These are phyloP conservation scores for Filosporella fistucella DNA, from an alignment of 495 filamentous ascomycete genomes.

Conservation along the genomic window DNA sequence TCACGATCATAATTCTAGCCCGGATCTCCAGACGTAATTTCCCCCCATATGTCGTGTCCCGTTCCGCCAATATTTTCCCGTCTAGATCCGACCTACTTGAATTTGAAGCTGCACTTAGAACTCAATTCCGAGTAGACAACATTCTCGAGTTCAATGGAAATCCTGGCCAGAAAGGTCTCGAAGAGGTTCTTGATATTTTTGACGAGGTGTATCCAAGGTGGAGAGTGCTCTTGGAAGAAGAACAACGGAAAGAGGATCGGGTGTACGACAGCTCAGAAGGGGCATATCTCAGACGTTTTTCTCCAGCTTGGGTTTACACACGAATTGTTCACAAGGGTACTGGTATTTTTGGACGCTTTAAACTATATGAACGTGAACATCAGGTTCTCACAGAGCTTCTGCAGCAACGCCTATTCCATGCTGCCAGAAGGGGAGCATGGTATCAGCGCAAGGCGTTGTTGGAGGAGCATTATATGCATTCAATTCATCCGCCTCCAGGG, in stretches of 20 bases:
- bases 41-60: conserved; percentile 83
- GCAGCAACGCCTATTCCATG: conserved; percentile 76
- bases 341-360: conserved; percentile 76
- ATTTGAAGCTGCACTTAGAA: conserved; percentile 82
- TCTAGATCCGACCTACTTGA: conserved; percentile 73
- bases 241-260: conserved; percentile 73
- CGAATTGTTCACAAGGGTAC: conserved; percentile 86
- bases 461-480: conserved; percentile 88
- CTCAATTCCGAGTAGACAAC: conserved; percentile 77
- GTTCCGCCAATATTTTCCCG: conserved; percentile 83
- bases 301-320: conserved; percentile 89
- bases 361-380: conserved; percentile 75
- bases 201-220: conserved; percentile 76
- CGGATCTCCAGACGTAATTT: conserved; percentile 85
- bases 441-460: conserved; percentile 93
- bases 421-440: conserved; percentile 82
- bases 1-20: conserved; percentile 91
- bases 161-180: conserved; percentile 57
- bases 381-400: conserved; percentile 71
- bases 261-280: conserved; percentile 84
- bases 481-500: conserved; percentile 10
- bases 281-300: conserved; percentile 86
- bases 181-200: conserved; percentile 67
- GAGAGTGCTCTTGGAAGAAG: conserved; percentile 67
- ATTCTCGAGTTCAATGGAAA: conserved; percentile 78